Evolutionary conservation across 495 filamentous ascomycete species (phyloP).

Genomic region (Hyaloscypha bicolor): DNA sequence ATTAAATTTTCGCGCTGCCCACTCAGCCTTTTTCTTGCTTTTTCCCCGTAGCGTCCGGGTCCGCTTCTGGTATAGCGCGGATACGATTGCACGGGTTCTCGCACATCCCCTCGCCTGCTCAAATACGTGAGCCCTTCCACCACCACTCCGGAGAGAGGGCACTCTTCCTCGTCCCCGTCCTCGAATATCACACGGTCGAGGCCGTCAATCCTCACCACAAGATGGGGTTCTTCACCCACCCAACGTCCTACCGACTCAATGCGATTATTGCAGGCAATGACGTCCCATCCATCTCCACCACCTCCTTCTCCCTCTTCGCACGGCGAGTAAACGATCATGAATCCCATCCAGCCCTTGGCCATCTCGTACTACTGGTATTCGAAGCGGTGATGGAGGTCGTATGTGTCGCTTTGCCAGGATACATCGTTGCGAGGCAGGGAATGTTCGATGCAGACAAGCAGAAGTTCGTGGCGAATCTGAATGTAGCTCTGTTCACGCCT

Average conservation of each 20-base stretch:
- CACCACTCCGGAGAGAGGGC: not conserved
- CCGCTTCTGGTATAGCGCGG: not conserved
- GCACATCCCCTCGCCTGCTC: conserved; percentile 1
- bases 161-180: not conserved
- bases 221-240: conserved; percentile 54
- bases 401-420: conserved; percentile 94
- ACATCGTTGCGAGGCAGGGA: conserved; percentile 84
- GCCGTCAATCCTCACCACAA: conserved; percentile 26
- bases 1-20: conserved; percentile 4
- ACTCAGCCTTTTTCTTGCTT: not conserved
- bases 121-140: not conserved
- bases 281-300: conserved; percentile 36
- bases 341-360: conserved; percentile 63
- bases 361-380: conserved; percentile 85
- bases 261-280: conserved; percentile 48
- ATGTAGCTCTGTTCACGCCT: conserved; percentile 91
- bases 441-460: conserved; percentile 94
- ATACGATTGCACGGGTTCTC: conserved; percentile 4
- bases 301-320: conserved; percentile 17
- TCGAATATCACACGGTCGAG: conserved; percentile 20
- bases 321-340: conserved; percentile 23
- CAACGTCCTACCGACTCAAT: conserved; percentile 64
- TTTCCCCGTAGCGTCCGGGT: not conserved
- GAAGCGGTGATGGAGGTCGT: conserved; percentile 96
- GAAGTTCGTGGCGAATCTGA: conserved; percentile 94